Conservation (phyloP, 2,329 filamentous ascomycete species). For the Talaromyces sp. region DNA sequence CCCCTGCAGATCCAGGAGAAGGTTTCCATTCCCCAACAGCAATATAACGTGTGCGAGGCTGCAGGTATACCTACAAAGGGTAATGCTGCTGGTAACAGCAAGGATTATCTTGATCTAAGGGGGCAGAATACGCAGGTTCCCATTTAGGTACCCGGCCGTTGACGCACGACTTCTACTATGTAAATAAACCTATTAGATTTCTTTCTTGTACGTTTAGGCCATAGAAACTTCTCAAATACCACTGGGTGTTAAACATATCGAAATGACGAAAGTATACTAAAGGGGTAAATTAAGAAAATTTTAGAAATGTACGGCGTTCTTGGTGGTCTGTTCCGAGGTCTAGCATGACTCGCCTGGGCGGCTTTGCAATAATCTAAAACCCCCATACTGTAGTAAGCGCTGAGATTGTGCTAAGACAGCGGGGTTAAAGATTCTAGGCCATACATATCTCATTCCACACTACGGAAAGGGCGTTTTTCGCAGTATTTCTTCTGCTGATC, state of each 20-base stretch:
- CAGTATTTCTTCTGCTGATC: neutral
- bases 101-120: conserved; percentile 63
- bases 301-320: no score
- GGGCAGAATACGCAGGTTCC: conserved; percentile 61
- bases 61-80: conserved; percentile 58
- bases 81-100: conserved; percentile 74
- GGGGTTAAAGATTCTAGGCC: no score
- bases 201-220: neutral
- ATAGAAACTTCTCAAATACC: neutral
- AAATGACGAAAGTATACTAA: no score
- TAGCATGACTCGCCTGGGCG: no score
- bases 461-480: neutral
- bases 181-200: neutral
- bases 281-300: no score
- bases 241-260: no score
- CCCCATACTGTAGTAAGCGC: no score
- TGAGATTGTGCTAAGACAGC: no score
- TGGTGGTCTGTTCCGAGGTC: no score
- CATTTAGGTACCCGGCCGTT: neutral
- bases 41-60: conserved; percentile 61
- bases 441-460: neutral
- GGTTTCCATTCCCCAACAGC: conserved; percentile 64
- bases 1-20: conserved; percentile 63
- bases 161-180: neutral
- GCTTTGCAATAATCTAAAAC: no score